Percentiles rank a stretch among this genome's conserved stretches.
These are phyloP conservation scores for Setomelanomma holmii DNA, from an alignment of 2,329 filamentous ascomycete genomes.

Conservation along the genomic window DNA sequence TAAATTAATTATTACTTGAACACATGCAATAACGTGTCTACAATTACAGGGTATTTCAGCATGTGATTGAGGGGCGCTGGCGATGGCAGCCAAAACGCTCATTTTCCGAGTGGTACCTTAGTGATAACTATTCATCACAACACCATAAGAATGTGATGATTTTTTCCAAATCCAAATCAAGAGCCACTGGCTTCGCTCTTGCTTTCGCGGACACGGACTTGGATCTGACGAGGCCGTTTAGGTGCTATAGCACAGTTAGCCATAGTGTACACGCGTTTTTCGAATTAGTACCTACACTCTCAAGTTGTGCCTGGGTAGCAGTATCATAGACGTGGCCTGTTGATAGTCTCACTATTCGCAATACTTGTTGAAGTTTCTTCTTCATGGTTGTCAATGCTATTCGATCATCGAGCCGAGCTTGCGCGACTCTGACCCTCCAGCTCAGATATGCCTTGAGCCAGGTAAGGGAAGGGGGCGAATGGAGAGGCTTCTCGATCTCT, in stretches of 20 bases:
- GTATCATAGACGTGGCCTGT: not conserved
- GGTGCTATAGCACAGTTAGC: not conserved
- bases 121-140: not conserved
- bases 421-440: not conserved
- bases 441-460: not conserved
- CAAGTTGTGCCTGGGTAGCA: not conserved
- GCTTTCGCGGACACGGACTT: not conserved
- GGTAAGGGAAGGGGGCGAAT: not conserved
- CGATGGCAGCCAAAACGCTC: too few relatives aligned
- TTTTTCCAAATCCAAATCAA: not conserved
- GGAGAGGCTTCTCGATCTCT: not conserved
- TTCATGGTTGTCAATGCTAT: not conserved
- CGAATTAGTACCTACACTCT: not conserved
- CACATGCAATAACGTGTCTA: too few relatives aligned
- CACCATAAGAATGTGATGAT: not conserved
- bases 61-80: too few relatives aligned
- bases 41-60: too few relatives aligned
- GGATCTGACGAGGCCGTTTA: not conserved
- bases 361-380: not conserved
- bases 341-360: not conserved
- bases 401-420: not conserved
- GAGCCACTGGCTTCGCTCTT: not conserved
- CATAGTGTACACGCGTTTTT: not conserved
- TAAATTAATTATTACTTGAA: too few relatives aligned
- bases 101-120: too few relatives aligned